Base-by-base conservation (phyloP, 306 rosid genomes). In the Dryas drummondii region DNA sequence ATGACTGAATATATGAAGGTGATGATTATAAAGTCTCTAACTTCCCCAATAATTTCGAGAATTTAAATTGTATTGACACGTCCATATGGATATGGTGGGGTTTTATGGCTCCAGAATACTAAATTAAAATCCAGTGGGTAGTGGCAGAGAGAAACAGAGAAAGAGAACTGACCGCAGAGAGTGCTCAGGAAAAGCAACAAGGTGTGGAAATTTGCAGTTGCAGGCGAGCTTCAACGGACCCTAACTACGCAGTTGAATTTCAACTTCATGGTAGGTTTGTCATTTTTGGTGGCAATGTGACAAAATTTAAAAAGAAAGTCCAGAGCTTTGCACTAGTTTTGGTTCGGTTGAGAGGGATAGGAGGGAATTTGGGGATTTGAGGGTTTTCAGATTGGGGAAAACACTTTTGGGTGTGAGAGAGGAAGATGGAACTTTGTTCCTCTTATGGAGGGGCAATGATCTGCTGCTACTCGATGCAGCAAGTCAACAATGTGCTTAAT, bases 381-480 rank as follows among this genome's bases (percentile, higher is more conserved):
- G 64, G 64, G 51, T 17, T 71, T 42, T 6, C 73, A 12, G 74
- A 11, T 59, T 48, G 81, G 72, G 71, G 68, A 49, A 15, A 51
- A 59, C 48, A 69, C 2, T 49, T 51, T 68, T 49, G 65, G 75
- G 76, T 77, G 65, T 77, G 7, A 9, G 0, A 14, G 70, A 69
- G 51, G 60, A 69, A 69, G 54, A 59, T 15, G 75, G 62, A 45
- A 50, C 32, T 32, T 49, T 40, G 52, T 59, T 50, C 22, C 14
- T 59, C 55, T 52, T 15, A 42, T 6, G 8, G 19, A 26, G 6
- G 15, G 50, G 66, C 6, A 1, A 46, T 15, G 70, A 69, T 59
- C 75, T 40, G 47, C 5, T 58, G 63, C 49, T 6, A 41, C 80
- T 68, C 70, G 37, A 32, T 32, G 37, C 37, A 32, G 37, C 37